These are phyloP conservation scores for Erucastrum elatum DNA, from an alignment of 345 rosid genomes.

Conservation along the genomic window DNA sequence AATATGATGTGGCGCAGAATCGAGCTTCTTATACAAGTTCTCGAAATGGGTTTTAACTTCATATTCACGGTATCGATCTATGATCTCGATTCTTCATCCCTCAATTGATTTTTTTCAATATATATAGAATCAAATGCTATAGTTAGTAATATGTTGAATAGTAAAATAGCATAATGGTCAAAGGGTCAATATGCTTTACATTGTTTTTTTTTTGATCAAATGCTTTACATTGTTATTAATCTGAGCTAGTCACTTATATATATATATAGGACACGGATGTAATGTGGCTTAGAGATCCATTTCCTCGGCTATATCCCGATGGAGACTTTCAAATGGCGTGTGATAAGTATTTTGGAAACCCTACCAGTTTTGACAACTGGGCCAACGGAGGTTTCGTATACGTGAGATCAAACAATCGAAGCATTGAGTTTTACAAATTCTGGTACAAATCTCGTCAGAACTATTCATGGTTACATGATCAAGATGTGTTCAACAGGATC, in stretches of 20 bases:
- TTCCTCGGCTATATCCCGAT: slow-evolving; percentile 48
- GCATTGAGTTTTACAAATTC: slow-evolving; percentile 58
- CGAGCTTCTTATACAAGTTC: slow-evolving; percentile 49
- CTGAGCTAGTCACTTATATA: neutral
- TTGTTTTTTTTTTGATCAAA: too few relatives aligned
- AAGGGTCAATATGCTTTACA: neutral
- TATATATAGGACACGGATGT: slow-evolving; percentile 63
- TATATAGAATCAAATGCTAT: neutral
- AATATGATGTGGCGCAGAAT: slow-evolving; percentile 81
- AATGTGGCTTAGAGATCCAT: slow-evolving; percentile 77
- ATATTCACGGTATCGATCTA: slow-evolving; percentile 59
- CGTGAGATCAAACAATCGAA: slow-evolving; percentile 51
- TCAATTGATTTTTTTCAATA: neutral
- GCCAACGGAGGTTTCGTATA: slow-evolving; percentile 72
- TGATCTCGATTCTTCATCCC: neutral
- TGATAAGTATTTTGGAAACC: slow-evolving; percentile 46
- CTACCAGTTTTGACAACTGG: slow-evolving; percentile 37
- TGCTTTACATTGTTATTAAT: neutral
- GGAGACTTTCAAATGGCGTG: slow-evolving; percentile 87
- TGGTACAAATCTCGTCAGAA: slow-evolving; percentile 54
- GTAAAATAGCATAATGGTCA: neutral
- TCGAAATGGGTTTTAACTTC: slow-evolving; percentile 63
- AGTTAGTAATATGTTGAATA: neutral
- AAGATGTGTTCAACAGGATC: slow-evolving; percentile 70
- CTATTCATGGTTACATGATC: slow-evolving; percentile 60